A percentile compares a stretch with the other conserved stretches of the same genome.
phyloP scores from a whole-genome alignment of 768 basidiomycete genomes.

The Pulveroboletus frians region DNA sequence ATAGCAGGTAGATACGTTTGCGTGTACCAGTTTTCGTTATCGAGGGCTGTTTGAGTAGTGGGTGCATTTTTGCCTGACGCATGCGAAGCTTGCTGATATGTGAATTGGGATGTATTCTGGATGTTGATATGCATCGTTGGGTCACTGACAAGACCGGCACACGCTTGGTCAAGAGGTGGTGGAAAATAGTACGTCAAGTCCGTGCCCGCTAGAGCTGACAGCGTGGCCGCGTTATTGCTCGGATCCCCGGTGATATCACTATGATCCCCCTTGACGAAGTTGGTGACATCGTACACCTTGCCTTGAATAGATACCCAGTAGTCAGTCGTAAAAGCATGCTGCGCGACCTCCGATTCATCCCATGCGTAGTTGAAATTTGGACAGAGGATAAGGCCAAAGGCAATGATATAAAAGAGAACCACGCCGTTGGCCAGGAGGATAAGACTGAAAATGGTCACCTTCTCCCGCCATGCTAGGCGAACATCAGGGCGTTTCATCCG shows the following conservation, averaged over 20 bases:
- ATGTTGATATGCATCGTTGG: conserved; percentile 35
- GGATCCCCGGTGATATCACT: conserved; percentile 50
- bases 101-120: conserved; percentile 43
- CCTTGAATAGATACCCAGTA: conserved; percentile 64
- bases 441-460: conserved; percentile 58
- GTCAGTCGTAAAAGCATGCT: conserved; percentile 47
- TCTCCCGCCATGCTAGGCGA: conserved; percentile 66
- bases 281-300: conserved; percentile 56
- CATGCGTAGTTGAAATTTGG: conserved; percentile 60
- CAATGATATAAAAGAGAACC: conserved; percentile 63
- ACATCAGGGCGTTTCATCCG: conserved; percentile 67
- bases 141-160: conserved; percentile 53
- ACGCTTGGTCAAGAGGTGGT: conserved; percentile 52
- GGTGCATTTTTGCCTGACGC: conserved; percentile 46
- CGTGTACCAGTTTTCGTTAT: conserved; percentile 50
- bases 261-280: conserved; percentile 57
- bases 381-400: conserved; percentile 57
- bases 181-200: conserved; percentile 65
- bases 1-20: conserved; percentile 52
- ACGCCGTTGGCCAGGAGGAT: conserved; percentile 49
- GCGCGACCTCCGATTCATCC: conserved; percentile 44
- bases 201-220: conserved; percentile 52
- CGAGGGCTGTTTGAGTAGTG: conserved; percentile 33
- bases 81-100: conserved; percentile 48
- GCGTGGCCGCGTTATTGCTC: conserved; percentile 44